Conservation (phyloP, 2,329 filamentous ascomycete genomes). For the Fonsecaea pedrosoi region DNA sequence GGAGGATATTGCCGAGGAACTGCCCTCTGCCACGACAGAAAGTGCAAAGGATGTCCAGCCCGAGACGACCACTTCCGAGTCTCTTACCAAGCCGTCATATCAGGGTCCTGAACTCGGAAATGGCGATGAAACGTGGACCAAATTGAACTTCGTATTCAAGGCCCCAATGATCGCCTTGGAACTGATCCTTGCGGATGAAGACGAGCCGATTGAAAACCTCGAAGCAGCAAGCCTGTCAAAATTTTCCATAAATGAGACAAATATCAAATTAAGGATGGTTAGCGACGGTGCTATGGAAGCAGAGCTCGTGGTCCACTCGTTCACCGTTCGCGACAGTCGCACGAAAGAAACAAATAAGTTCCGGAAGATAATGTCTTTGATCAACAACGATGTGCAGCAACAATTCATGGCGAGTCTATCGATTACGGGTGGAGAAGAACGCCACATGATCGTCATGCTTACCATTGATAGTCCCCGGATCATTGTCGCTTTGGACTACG, state of each 20-base stretch:
- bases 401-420: constrained; percentile 98
- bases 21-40: constrained; percentile 64
- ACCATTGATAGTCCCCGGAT: constrained; percentile 93
- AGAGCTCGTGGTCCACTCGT: constrained; percentile 90
- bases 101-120: constrained; percentile 74
- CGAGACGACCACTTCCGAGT: constrained; percentile 54
- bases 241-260: constrained; percentile 92
- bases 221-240: constrained; percentile 84
- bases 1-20: constrained; percentile 75
- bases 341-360: constrained; percentile 91
- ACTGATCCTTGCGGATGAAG: constrained; percentile 76
- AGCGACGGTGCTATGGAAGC: constrained; percentile 91
- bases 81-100: constrained; percentile 55
- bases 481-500: constrained; percentile 93
- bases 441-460: constrained; percentile 84
- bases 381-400: constrained; percentile 88
- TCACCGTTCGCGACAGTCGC: constrained; percentile 93
- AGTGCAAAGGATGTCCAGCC: constrained; percentile 57
- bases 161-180: constrained; percentile 88
- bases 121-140: constrained; percentile 80
- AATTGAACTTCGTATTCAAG: constrained; percentile 89
- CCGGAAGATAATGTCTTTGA: constrained; percentile 95
- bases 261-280: constrained; percentile 89
- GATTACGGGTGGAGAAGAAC: constrained; percentile 83
- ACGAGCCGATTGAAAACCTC: constrained; percentile 78